Conservation (phyloP, 2,329 filamentous ascomycete species). For the Chrysosphaeria jannelii region DNA sequence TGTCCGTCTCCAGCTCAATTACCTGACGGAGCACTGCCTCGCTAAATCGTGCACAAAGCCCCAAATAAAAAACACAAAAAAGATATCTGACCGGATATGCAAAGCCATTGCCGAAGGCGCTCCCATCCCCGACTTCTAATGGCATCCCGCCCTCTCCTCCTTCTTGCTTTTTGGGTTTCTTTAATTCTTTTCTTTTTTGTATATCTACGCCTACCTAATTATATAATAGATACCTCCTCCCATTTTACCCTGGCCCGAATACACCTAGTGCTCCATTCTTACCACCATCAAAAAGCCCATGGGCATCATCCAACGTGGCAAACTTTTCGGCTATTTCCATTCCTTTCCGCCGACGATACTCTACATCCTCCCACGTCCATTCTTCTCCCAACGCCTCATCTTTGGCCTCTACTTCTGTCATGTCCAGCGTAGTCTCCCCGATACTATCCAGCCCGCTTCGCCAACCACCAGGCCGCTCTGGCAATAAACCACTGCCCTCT, state of each 20-base stretch:
- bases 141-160: no score
- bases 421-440: slow-evolving; percentile 12
- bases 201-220: no score
- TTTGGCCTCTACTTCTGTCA: slow-evolving; percentile 10
- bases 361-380: slow-evolving; percentile 28
- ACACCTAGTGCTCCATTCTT: slow-evolving; percentile 18
- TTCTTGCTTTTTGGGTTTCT: no score
- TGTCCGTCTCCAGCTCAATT: slow-evolving; percentile 2
- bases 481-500: slow-evolving; percentile 40
- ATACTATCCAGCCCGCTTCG: slow-evolving; percentile 10
- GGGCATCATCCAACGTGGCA: slow-evolving; percentile 22
- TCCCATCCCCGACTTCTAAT: no score
- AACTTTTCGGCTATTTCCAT: slow-evolving; percentile 24
- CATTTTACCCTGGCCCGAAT: slow-evolving; percentile 9
- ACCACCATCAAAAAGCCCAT: slow-evolving; percentile 21
- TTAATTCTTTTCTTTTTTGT: no score
- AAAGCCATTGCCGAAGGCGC: no score
- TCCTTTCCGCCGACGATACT: slow-evolving; percentile 22
- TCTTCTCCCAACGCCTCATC: slow-evolving; percentile 11
- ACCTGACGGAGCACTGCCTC: slow-evolving; percentile 3
- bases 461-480: slow-evolving; percentile 39
- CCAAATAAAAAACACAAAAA: neutral
- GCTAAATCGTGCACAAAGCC: slow-evolving; percentile 2
- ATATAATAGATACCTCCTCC: no score
- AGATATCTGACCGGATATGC: neutral